Conservation (phyloP, 179 eudicot species). For the Patellifolia procumbens region DNA sequence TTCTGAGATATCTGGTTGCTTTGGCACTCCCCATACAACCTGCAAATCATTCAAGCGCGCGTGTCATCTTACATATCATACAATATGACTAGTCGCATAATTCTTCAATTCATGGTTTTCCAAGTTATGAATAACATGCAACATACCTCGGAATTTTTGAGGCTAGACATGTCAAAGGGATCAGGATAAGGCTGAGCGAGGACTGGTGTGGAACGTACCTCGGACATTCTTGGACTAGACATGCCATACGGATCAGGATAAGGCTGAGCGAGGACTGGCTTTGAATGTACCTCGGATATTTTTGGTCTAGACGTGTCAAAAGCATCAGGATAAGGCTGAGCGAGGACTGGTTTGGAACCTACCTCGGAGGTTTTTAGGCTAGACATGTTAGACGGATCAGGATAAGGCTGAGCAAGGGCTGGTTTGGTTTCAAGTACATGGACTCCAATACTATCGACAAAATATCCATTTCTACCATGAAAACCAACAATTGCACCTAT, state of each 20-base stretch:
- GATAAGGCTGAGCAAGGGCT: slow-evolving; percentile 15
- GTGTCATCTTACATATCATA: too few relatives aligned
- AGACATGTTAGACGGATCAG: slow-evolving; percentile 26
- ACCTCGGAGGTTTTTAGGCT: too few relatives aligned
- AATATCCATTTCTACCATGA: slow-evolving; percentile 44
- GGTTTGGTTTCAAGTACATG: slow-evolving; percentile 36
- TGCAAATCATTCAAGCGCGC: background rate
- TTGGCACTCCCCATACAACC: slow-evolving; percentile 37
- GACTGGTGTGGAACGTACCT: slow-evolving; percentile 18
- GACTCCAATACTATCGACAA: slow-evolving; percentile 41
- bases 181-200: slow-evolving; percentile 22
- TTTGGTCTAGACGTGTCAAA: slow-evolving; percentile 9
- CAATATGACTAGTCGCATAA: too few relatives aligned
- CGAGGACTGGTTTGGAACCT: too few relatives aligned
- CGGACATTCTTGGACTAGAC: too few relatives aligned
- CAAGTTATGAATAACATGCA: background rate
- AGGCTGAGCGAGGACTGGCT: too few relatives aligned
- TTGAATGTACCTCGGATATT: slow-evolving; percentile 20
- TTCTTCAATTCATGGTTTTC: background rate
- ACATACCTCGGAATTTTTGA: slow-evolving; percentile 19
- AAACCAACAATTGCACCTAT: slow-evolving; percentile 40
- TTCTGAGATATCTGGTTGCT: slow-evolving; percentile 13
- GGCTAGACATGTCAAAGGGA: slow-evolving; percentile 23
- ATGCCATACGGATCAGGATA: too few relatives aligned
- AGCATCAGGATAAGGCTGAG: slow-evolving; percentile 20